Evolutionary conservation across 495 filamentous ascomycete genomes (phyloP).

Genomic region (Penicillium fimorum): DNA sequence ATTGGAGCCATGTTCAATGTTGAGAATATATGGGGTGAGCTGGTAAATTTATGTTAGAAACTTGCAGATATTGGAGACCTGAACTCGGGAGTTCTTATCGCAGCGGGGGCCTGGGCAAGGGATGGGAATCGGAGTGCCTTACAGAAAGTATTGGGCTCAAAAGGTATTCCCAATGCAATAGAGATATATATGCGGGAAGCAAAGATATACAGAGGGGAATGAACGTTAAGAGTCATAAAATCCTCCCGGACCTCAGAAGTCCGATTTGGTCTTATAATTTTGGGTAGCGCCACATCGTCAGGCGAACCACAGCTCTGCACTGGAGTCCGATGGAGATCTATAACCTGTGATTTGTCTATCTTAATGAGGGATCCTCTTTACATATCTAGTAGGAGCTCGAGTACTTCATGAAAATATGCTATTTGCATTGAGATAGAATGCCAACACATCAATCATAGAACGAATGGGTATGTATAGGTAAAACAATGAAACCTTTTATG

Average conservation of each 20-base stretch:
- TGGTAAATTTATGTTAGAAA: constrained; percentile 1
- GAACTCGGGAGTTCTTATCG: constrained; percentile 20
- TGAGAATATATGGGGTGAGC: not conserved
- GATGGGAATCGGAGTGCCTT: not conserved
- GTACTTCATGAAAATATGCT: not conserved
- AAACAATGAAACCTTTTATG: constrained; percentile 30
- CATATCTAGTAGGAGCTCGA: not conserved
- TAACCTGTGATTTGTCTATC: constrained; percentile 15
- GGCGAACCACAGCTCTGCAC: constrained; percentile 14
- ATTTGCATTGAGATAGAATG: not conserved
- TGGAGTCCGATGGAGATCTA: constrained; percentile 7
- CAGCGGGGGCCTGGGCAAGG: constrained; percentile 10
- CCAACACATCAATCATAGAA: constrained; percentile 4
- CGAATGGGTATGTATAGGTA: constrained; percentile 24
- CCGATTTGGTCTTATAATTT: constrained; percentile 12
- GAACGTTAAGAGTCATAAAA: constrained; percentile 17
- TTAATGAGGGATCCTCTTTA: not conserved
- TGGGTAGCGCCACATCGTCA: constrained; percentile 10
- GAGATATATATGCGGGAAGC: not conserved
- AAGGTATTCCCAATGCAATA: not conserved
- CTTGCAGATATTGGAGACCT: constrained; percentile 10
- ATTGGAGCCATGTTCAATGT: constrained; percentile 39
- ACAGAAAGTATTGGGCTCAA: not conserved
- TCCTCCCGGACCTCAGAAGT: constrained; percentile 15
- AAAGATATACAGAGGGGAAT: not conserved